Base-by-base conservation (phyloP, 169 alveolate species). In the Cryptosporidium canis region DNA sequence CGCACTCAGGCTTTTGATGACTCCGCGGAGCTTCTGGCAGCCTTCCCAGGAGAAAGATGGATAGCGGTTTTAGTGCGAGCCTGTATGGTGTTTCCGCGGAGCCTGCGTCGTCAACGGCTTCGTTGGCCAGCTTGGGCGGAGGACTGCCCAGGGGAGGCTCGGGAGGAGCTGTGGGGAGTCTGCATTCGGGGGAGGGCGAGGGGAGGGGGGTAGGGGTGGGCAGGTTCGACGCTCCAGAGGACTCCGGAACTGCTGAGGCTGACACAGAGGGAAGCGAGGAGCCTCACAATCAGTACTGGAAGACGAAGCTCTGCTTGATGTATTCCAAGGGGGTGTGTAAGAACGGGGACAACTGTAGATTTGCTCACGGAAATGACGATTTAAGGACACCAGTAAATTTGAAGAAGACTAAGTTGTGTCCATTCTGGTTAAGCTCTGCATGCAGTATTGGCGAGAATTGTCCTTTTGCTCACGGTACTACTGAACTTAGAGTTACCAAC, bases 391-490 rank as follows among this genome's bases (percentile, higher is more conserved):
- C 91, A 14, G 87, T 82, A n/a, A 82, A 84, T 68, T 64, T 84
- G 41, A 71, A 66, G 24, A 84, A 84, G 82, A 84, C 91, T 4
- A 84, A 84, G 44, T 37, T 84, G 68, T 84, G 91, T 37, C 91
- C 83, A 16, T 82, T 84, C 45, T 84, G 85, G 72, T 63, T 71
- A 29, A 84, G 55, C 41, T 71, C 87, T 24, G 45, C 72, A 6
- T 84, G 91, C 66, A 48, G 64, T 53, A 67, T 63, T 41, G 91
- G 91, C 1, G 85, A 48, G 53, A 92, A 90, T 41, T 92, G 94
- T 83, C 90, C 90, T 68, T 92, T 84, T 77, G 94, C 94, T 5
- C 94, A 92, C 61, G 93, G 94, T n/a, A 83, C 84, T 39, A 82
- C 77, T 31, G 94, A 92, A 83, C 92, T 92, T 14, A 87, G 92